phyloP scores from a whole-genome alignment of 2,329 filamentous ascomycete genomes.

The Penicillium sp. region DNA sequence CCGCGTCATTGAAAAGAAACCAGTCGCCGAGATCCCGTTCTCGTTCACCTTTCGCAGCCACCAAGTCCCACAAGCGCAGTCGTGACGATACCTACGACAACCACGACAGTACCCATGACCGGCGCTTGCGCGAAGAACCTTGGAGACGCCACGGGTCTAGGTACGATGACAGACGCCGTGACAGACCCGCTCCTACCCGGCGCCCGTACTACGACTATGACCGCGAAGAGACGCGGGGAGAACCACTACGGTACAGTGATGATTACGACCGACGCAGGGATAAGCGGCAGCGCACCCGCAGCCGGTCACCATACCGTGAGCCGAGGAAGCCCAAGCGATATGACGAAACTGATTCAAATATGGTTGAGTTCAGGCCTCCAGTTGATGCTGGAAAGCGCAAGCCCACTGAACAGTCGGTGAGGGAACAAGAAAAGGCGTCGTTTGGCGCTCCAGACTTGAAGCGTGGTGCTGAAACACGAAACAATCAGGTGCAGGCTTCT shows the following conservation, averaged over 20 bases:
- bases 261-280: constrained; percentile 49
- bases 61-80: constrained; percentile 43
- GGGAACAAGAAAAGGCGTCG: constrained; percentile 59
- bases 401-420: constrained; percentile 59
- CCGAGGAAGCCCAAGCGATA: constrained; percentile 39
- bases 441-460: constrained; percentile 55
- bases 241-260: constrained; percentile 49
- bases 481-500: constrained; percentile 56
- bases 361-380: constrained; percentile 27
- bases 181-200: constrained; percentile 43
- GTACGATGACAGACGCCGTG: constrained; percentile 38
- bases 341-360: constrained; percentile 33
- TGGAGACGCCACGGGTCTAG: constrained; percentile 35
- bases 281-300: constrained; percentile 57
- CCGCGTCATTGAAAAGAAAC: constrained; percentile 47
- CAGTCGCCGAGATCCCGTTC: constrained; percentile 48
- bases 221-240: constrained; percentile 42
- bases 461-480: constrained; percentile 65
- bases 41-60: constrained; percentile 42
- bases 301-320: constrained; percentile 46
- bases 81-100: constrained; percentile 38
- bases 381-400: constrained; percentile 46
- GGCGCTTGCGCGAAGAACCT: constrained; percentile 32
- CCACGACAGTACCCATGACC: constrained; percentile 21
- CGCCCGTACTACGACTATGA: constrained; percentile 52